Evolutionary conservation across 768 basidiomycete species (phyloP), one percentile per base, ranked within the genome.

Genomic region (Phanerochaete sordida): DNA sequence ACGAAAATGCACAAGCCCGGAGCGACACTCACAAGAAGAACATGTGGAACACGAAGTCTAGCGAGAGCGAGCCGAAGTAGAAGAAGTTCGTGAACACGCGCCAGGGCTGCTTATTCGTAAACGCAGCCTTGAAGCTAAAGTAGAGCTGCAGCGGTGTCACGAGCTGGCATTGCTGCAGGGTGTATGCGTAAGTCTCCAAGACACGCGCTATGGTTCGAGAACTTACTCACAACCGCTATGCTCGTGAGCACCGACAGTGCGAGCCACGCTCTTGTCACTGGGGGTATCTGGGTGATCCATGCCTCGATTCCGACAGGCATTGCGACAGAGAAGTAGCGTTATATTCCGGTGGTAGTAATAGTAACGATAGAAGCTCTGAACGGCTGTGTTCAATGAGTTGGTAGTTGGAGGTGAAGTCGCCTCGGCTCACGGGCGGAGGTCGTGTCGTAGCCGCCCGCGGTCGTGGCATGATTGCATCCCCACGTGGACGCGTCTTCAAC

Each of bases 1-100:
- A 47, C 28, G 6, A 24, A n/a, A 11, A 28, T 19, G 48, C 13
- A 37, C 19, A 24, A 33, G 39, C 55, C 56, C 35, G 21, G 19
- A 13, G 7, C 12, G 21, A 23, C 12, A 77, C 95, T 73, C 70
- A 96, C 96, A 99, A 97, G 81, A 98, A 99, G 80, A 98, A 98
- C 56, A 99, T 81, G 72, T 98, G 96, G 75, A 98, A 97, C 60
- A 96, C 82, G 66, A 98, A 93, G 73, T 98, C 96, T 23, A 98
- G 77, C 3, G 91, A 93, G 69, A 98, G 85, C 1, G 88, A 84
- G 12, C 96, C 97, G 74, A 98, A 98, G 75, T 95, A 99, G 68
- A 95, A 88, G 81, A 98, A 98, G 12, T 91, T 96, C 28, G 95
- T 95, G 44, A 88, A 73, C 48, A 86, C 81, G 28, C 96, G 83